Evolutionary conservation across 768 basidiomycete genomes (phyloP).

Genomic region (Lentinula aciculospora): DNA sequence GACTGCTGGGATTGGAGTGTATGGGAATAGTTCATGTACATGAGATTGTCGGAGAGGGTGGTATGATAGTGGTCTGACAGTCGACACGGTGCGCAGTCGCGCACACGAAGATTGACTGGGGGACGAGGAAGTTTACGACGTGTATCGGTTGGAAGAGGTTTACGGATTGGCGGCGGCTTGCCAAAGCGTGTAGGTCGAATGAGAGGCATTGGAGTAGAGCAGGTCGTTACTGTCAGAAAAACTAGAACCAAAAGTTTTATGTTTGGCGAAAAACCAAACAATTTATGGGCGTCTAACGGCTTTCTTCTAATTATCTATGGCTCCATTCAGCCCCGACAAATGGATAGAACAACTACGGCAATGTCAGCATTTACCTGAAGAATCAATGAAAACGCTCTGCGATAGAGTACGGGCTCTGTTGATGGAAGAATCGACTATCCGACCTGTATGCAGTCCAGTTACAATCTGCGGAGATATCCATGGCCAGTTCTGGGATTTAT

Average conservation of each 20-base stretch:
- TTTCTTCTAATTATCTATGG: slow-evolving; percentile 16
- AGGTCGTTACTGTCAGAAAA: not conserved
- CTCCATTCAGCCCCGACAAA: slow-evolving; percentile 47
- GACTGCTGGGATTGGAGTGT: slow-evolving; percentile 27
- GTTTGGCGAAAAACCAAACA: not conserved
- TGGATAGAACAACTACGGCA: slow-evolving; percentile 87
- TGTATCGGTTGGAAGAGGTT: slow-evolving; percentile 39
- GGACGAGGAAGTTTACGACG: slow-evolving; percentile 65
- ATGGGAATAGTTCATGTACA: slow-evolving; percentile 95
- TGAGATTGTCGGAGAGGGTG: slow-evolving; percentile 79
- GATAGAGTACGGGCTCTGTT: slow-evolving; percentile 83
- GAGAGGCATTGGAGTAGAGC: not conserved
- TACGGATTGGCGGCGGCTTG: slow-evolving; percentile 40
- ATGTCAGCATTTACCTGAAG: slow-evolving; percentile 85
- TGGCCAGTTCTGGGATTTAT: slow-evolving; percentile 95
- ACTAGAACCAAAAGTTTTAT: too few relatives aligned
- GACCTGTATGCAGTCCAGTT: slow-evolving; percentile 92
- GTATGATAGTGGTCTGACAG: slow-evolving; percentile 79
- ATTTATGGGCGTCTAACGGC: not conserved
- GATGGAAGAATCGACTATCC: slow-evolving; percentile 96
- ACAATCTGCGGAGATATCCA: slow-evolving; percentile 97
- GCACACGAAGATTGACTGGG: slow-evolving; percentile 57
- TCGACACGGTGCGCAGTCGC: slow-evolving; percentile 68
- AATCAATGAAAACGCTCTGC: slow-evolving; percentile 92
- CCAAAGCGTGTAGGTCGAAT: slow-evolving; percentile 34